phyloP scores from a whole-genome alignment of 2,329 filamentous ascomycete genomes.

The Sporothrix inflata region DNA sequence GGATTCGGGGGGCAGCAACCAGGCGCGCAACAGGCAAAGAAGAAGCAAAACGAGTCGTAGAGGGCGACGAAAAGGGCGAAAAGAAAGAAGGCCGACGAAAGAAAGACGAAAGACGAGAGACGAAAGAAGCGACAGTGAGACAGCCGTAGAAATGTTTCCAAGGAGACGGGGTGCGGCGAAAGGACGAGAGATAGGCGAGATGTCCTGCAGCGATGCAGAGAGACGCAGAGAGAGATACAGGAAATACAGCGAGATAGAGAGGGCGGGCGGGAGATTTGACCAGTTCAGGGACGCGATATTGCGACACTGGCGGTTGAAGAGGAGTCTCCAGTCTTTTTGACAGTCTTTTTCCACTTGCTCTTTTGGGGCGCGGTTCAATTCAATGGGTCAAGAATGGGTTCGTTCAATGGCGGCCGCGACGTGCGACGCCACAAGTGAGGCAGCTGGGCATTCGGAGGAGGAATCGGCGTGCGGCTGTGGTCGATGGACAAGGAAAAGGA shows the following conservation, averaged over 20 bases:
- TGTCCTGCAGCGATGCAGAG: neutral
- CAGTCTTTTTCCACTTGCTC: neutral
- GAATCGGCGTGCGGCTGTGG: slow-evolving; percentile 1
- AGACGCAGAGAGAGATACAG: neutral
- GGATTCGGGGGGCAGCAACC: slow-evolving; percentile 20
- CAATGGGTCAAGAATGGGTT: neutral
- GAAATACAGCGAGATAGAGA: neutral
- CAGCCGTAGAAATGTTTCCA: neutral
- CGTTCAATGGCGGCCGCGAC: slow-evolving; percentile 14
- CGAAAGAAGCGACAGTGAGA: neutral
- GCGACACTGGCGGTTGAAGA: neutral
- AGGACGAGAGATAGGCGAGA: slow-evolving; percentile 6
- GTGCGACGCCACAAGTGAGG: slow-evolving; percentile 16
- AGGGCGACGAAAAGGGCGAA: neutral
- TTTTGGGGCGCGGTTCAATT: neutral
- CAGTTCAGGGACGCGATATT: slow-evolving; percentile 7
- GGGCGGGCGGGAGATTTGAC: slow-evolving; percentile 13
- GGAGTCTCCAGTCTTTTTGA: neutral
- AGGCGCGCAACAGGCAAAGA: slow-evolving; percentile 27
- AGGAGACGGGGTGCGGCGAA: slow-evolving; percentile 1
- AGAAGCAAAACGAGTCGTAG: neutral
- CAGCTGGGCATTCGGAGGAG: slow-evolving; percentile 13
- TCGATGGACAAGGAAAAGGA: neutral
- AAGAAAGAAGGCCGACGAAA: neutral
- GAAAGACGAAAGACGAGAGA: neutral